Evolutionary conservation across 2,329 filamentous ascomycete genomes (phyloP).

Genomic region (Beauveria australis): DNA sequence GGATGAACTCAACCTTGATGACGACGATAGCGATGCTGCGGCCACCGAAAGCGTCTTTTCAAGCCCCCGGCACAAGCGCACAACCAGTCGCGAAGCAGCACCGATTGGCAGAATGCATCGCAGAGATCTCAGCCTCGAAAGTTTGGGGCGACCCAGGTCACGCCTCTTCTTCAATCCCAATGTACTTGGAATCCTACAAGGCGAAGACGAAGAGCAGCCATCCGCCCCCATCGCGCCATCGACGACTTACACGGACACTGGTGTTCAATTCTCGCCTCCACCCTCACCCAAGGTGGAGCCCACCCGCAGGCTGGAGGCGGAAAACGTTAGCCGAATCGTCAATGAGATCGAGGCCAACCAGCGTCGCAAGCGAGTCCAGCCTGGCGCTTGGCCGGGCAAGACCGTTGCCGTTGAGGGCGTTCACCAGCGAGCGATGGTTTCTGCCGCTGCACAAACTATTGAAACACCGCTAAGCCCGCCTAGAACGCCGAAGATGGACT

Average conservation of each 20-base stretch:
- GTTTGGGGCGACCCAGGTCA: slow-evolving; percentile 45
- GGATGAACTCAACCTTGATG: slow-evolving; percentile 82
- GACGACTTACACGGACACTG: slow-evolving; percentile 57
- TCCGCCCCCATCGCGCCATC: slow-evolving; percentile 19
- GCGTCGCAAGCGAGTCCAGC: slow-evolving; percentile 58
- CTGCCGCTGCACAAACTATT: slow-evolving; percentile 53
- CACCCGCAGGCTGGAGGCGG: slow-evolving; percentile 32
- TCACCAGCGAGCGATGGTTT: slow-evolving; percentile 47
- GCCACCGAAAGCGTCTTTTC: slow-evolving; percentile 57
- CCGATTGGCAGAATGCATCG: slow-evolving; percentile 36
- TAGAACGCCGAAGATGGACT: slow-evolving; percentile 51
- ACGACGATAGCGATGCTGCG: slow-evolving; percentile 71
- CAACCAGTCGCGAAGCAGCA: slow-evolving; percentile 49
- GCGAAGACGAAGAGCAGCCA: slow-evolving; percentile 40
- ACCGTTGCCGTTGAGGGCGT: slow-evolving; percentile 42
- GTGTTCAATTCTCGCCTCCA: slow-evolving; percentile 76
- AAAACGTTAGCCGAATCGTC: slow-evolving; percentile 29
- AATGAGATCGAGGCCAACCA: slow-evolving; percentile 65
- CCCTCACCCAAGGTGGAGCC: slow-evolving; percentile 54
- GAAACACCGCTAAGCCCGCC: slow-evolving; percentile 57
- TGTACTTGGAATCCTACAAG: slow-evolving; percentile 48
- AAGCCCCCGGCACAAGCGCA: slow-evolving; percentile 40
- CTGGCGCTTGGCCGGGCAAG: slow-evolving; percentile 27
- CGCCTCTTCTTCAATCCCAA: slow-evolving; percentile 45
- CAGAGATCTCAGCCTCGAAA: slow-evolving; percentile 52